Conservation (phyloP, 129 eudicot genomes). For the Flaveria ramosissima region DNA sequence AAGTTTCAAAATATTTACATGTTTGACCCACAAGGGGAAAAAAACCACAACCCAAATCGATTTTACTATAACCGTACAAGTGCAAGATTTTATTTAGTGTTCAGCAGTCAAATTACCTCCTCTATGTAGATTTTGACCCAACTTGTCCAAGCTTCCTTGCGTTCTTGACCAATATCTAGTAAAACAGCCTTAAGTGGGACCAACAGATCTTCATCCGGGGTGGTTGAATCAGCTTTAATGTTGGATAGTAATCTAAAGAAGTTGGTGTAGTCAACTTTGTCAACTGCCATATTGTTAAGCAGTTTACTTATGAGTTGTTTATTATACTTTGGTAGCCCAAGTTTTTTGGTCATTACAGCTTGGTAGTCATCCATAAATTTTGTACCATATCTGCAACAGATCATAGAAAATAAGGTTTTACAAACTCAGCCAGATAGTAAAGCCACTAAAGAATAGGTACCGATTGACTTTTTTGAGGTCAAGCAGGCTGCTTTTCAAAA, state of each 20-base stretch:
- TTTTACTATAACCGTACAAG: neutral
- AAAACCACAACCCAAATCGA: neutral
- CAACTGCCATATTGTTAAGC: constrained; percentile 96
- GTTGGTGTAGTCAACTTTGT: constrained; percentile 98
- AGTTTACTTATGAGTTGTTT: constrained; percentile 81
- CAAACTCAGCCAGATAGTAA: constrained; percentile 12
- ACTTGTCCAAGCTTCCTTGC: constrained; percentile 94
- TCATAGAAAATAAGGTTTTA: neutral
- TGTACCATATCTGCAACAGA: constrained; percentile 72
- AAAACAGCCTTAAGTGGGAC: constrained; percentile 82
- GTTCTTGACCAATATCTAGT: constrained; percentile 93
- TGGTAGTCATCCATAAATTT: constrained; percentile 97
- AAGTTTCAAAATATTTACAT: neutral
- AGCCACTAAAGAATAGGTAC: neutral
- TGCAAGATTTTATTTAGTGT: constrained; percentile 1
- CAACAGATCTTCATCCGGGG: constrained; percentile 68
- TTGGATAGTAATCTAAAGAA: constrained; percentile 88
- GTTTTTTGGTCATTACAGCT: constrained; percentile 86
- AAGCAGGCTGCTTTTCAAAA: neutral
- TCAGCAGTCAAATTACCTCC: constrained; percentile 56
- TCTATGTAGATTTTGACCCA: constrained; percentile 85
- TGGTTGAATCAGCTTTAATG: constrained; percentile 66
- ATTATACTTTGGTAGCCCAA: constrained; percentile 83
- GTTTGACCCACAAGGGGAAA: neutral
- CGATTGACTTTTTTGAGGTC: constrained; percentile 1